These are phyloP conservation scores for Fusarium buxicola DNA, from an alignment of 2,329 filamentous ascomycete genomes.

Conservation along the genomic window DNA sequence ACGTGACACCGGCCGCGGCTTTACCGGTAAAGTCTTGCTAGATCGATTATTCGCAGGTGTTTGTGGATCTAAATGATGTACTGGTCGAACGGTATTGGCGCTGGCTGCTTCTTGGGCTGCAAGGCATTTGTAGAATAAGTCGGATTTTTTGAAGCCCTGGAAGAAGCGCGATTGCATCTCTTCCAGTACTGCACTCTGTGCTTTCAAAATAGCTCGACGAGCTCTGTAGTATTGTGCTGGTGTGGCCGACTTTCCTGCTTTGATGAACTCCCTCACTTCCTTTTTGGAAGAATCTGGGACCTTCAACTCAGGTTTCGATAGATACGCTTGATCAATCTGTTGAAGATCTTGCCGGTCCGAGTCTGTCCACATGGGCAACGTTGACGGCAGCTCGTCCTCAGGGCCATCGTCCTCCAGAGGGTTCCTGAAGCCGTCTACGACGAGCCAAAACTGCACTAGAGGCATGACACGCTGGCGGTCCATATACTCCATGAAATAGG, in stretches of 20 bases:
- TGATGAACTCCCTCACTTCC: constrained; percentile 81
- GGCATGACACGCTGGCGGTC: constrained; percentile 88
- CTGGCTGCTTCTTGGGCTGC: constrained; percentile 81
- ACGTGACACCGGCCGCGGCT: constrained; percentile 58
- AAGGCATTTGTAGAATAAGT: constrained; percentile 95
- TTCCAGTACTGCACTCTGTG: constrained; percentile 85
- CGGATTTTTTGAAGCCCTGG: constrained; percentile 88
- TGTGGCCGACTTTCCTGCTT: constrained; percentile 79
- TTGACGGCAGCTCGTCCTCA: constrained; percentile 71
- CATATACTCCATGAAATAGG: constrained; percentile 99
- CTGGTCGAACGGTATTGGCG: constrained; percentile 40
- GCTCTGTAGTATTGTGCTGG: constrained; percentile 86
- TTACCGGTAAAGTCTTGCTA: constrained; percentile 56
- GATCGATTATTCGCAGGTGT: constrained; percentile 42
- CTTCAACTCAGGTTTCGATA: constrained; percentile 84
- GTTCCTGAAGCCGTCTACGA: constrained; percentile 95
- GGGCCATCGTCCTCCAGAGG: constrained; percentile 83
- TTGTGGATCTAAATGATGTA: constrained; percentile 39
- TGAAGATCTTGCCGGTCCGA: constrained; percentile 88
- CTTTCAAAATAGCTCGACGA: constrained; percentile 80
- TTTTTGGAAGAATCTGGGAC: constrained; percentile 76
- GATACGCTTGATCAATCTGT: constrained; percentile 91
- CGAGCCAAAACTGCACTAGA: constrained; percentile 97
- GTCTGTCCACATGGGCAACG: constrained; percentile 78
- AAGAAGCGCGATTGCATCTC: constrained; percentile 86